A percentile compares a stretch with the other conserved stretches of the same genome.
These are phyloP conservation scores for Boletellus ananiceps DNA, from an alignment of 768 basidiomycete genomes.

Conservation along the genomic window DNA sequence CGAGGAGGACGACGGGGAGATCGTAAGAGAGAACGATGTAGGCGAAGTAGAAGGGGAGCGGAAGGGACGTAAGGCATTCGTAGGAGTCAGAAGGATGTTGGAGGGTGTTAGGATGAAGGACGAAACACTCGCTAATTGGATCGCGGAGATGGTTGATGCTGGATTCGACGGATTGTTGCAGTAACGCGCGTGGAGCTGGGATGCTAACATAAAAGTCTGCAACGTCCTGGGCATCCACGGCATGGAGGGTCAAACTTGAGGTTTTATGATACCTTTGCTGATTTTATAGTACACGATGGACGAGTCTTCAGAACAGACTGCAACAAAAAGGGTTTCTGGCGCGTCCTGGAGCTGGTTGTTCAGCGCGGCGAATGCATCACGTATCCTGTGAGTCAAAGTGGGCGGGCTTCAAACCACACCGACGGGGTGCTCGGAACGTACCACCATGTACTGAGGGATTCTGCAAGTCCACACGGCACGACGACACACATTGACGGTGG, in stretches of 20 bases:
- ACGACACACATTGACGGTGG: conserved; percentile 36
- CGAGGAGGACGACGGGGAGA: conserved; percentile 72
- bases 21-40: conserved; percentile 30
- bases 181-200: conserved; percentile 1
- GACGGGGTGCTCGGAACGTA: conserved; percentile 24
- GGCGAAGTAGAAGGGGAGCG: conserved; percentile 65
- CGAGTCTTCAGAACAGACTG: conserved; percentile 71
- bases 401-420: background rate
- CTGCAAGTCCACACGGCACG: conserved; percentile 65
- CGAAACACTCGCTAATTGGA: conserved; percentile 54
- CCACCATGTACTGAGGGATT: conserved; percentile 63
- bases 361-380: conserved; percentile 51
- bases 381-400: conserved; percentile 40
- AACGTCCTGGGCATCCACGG: no score
- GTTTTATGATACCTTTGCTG: conserved; percentile 73
- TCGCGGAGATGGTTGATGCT: conserved; percentile 57
- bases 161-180: conserved; percentile 33
- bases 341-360: conserved; percentile 13
- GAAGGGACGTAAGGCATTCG: conserved; percentile 69
- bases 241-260: conserved; percentile 40
- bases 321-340: conserved; percentile 55
- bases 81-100: conserved; percentile 52
- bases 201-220: conserved; percentile 4
- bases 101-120: conserved; percentile 64
- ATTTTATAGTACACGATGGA: conserved; percentile 85